Percentiles rank a stretch among this genome's conserved stretches.
Evolutionary conservation across 768 basidiomycete species (phyloP).

Genomic region (Saitozyma sp.): DNA sequence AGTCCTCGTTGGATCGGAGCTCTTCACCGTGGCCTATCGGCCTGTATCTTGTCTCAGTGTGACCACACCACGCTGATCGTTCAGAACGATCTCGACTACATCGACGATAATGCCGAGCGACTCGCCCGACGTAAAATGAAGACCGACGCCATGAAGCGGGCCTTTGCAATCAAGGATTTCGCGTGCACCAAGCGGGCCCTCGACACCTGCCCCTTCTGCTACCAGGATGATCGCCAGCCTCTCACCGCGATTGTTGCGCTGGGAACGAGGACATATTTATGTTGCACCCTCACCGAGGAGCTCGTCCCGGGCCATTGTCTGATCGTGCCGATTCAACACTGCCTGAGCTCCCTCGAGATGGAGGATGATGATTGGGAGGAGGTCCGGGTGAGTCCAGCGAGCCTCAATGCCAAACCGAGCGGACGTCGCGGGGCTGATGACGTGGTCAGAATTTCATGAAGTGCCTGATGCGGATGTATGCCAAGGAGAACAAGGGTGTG

Average conservation of each 20-base stretch:
- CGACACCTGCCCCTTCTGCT: slow-evolving; percentile 82
- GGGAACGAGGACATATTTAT: slow-evolving; percentile 87
- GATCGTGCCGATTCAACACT: slow-evolving; percentile 94
- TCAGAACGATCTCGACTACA: slow-evolving; percentile 67
- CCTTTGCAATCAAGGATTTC: slow-evolving; percentile 82
- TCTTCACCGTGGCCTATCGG: too few species aligned
- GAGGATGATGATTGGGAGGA: slow-evolving; percentile 99
- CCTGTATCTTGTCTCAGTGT: too few species aligned
- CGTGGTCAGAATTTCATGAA: slow-evolving; percentile 72
- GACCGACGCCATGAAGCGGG: slow-evolving; percentile 90
- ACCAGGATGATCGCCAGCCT: slow-evolving; percentile 82
- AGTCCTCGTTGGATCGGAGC: too few species aligned
- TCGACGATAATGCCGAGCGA: slow-evolving; percentile 94
- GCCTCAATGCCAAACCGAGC: neutral
- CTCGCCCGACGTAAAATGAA: slow-evolving; percentile 93
- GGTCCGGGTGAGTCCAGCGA: slow-evolving; percentile 66
- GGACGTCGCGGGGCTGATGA: neutral
- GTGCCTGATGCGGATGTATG: slow-evolving; percentile 91
- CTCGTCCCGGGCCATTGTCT: slow-evolving; percentile 88
- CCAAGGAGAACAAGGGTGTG: slow-evolving; percentile 88
- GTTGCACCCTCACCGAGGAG: slow-evolving; percentile 82
- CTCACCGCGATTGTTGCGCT: slow-evolving; percentile 84
- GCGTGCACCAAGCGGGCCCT: slow-evolving; percentile 89
- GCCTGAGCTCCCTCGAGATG: slow-evolving; percentile 83
- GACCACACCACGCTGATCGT: neutral